Percentiles rank a stretch among this genome's conserved stretches.
Evolutionary conservation across 208 protist species (phyloP).

Genomic region (Herpetomonas samuelpessoai): DNA sequence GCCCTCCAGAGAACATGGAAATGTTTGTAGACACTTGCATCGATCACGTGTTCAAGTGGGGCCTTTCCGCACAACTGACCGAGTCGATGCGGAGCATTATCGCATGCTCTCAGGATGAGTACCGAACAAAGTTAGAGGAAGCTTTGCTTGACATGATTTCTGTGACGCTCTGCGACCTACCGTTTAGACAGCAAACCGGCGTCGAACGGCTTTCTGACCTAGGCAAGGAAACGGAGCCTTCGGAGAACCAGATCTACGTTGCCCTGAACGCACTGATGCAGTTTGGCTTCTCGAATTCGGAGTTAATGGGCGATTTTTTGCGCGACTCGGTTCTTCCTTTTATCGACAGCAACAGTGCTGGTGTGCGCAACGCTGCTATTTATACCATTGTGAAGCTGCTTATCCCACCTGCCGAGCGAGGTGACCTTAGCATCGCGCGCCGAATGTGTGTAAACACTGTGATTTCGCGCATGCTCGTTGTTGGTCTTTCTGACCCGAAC

Average conservation of each 20-base stretch:
- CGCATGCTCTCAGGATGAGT: slow-evolving; percentile 42
- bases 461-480: slow-evolving; percentile 76
- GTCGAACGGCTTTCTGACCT: slow-evolving; percentile 13
- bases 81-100: slow-evolving; percentile 85
- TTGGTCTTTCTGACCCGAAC: slow-evolving; percentile 73
- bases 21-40: slow-evolving; percentile 72
- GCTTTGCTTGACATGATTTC: slow-evolving; percentile 88
- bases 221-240: slow-evolving; percentile 31
- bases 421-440: slow-evolving; percentile 72
- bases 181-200: slow-evolving; percentile 68
- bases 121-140: slow-evolving; percentile 72
- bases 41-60: slow-evolving; percentile 77
- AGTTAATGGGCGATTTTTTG: slow-evolving; percentile 88
- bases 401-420: slow-evolving; percentile 62
- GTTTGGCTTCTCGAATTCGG: slow-evolving; percentile 87
- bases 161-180: slow-evolving; percentile 80
- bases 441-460: slow-evolving; percentile 86
- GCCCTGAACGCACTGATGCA: slow-evolving; percentile 82
- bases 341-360: slow-evolving; percentile 65
- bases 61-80: slow-evolving; percentile 79
- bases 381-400: slow-evolving; percentile 80
- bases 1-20: slow-evolving; percentile 60
- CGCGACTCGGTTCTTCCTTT: slow-evolving; percentile 85
- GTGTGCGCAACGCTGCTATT: slow-evolving; percentile 77
- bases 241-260: slow-evolving; percentile 67